These are phyloP conservation scores for Magnusiomyces ingens DNA, from an alignment of 1,139 yeast genomes.

Conservation along the genomic window DNA sequence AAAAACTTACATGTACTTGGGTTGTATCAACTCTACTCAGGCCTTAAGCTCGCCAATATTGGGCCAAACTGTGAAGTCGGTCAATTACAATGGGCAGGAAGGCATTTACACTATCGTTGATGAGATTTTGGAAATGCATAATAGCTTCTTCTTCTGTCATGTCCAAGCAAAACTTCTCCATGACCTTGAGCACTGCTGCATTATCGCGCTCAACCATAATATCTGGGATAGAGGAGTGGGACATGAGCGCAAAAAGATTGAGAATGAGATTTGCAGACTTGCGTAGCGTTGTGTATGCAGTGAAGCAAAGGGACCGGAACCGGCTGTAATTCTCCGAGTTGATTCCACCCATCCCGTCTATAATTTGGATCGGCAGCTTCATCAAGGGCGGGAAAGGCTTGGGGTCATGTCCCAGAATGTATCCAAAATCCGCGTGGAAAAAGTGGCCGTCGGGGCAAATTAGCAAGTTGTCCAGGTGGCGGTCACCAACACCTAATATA, in stretches of 20 bases:
- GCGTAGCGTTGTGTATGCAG: conserved; percentile 83
- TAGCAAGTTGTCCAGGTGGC: conserved; percentile 87
- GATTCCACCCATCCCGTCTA: conserved; percentile 97
- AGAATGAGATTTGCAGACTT: conserved; percentile 85
- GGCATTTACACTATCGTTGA: conserved; percentile 91
- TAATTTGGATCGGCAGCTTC: conserved; percentile 94
- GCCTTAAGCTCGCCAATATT: conserved; percentile 83
- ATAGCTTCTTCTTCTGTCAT: conserved; percentile 96
- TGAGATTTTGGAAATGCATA: conserved; percentile 84
- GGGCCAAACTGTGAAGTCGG: conserved; percentile 89
- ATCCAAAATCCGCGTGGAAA: conserved; percentile 97
- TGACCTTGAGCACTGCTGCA: conserved; percentile 73
- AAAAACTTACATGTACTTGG: background rate
- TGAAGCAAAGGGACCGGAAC: conserved; percentile 89
- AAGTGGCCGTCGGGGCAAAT: conserved; percentile 69
- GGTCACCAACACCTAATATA: conserved; percentile 90
- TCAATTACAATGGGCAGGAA: conserved; percentile 92
- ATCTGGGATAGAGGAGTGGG: conserved; percentile 88
- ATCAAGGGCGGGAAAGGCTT: conserved; percentile 97
- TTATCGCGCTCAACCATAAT: conserved; percentile 68
- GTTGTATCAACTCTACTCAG: background rate
- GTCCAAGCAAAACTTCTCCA: conserved; percentile 88
- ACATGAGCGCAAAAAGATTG: conserved; percentile 88
- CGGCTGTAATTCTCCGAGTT: conserved; percentile 76
- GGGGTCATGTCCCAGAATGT: conserved; percentile 92